These are phyloP conservation scores for Termitomyces sp. DNA, from an alignment of 768 basidiomycete species.

Conservation along the genomic window DNA sequence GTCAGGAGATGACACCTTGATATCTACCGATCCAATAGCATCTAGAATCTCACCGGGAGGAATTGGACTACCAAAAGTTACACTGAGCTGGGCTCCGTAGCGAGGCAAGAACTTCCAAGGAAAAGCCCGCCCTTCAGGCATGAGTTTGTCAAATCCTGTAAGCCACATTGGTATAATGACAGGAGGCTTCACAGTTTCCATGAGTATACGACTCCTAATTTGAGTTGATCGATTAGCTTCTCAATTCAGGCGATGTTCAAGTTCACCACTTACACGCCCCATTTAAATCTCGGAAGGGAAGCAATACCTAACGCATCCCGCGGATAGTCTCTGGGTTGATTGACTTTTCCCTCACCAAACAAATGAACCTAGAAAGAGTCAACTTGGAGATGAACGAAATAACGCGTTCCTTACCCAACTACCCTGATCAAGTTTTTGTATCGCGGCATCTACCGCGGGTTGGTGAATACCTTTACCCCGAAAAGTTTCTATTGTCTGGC, in stretches of 20 bases:
- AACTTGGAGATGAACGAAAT: not conserved
- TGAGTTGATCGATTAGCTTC: not conserved
- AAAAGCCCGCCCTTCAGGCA: conserved; percentile 80
- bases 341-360: conserved; percentile 86
- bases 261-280: conserved; percentile 76
- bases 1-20: not conserved
- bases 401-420: conserved; percentile 63
- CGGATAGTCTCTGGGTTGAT: conserved; percentile 57
- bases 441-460: conserved; percentile 77
- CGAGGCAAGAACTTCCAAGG: conserved; percentile 72
- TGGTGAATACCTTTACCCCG: conserved; percentile 90
- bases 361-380: conserved; percentile 66
- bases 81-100: conserved; percentile 53
- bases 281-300: conserved; percentile 77
- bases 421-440: conserved; percentile 73
- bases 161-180: conserved; percentile 92
- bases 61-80: conserved; percentile 80
- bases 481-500: conserved; percentile 90
- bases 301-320: conserved; percentile 35
- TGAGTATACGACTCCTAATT: conserved; percentile 75
- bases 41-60: conserved; percentile 30
- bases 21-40: conserved; percentile 7
- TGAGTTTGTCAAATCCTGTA: conserved; percentile 77
- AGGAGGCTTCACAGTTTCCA: conserved; percentile 52
- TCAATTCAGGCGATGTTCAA: not conserved